Evolutionary conservation across 23 red algal genomes (phyloP).

Genomic region (Gracilaria vermiculophylla): DNA sequence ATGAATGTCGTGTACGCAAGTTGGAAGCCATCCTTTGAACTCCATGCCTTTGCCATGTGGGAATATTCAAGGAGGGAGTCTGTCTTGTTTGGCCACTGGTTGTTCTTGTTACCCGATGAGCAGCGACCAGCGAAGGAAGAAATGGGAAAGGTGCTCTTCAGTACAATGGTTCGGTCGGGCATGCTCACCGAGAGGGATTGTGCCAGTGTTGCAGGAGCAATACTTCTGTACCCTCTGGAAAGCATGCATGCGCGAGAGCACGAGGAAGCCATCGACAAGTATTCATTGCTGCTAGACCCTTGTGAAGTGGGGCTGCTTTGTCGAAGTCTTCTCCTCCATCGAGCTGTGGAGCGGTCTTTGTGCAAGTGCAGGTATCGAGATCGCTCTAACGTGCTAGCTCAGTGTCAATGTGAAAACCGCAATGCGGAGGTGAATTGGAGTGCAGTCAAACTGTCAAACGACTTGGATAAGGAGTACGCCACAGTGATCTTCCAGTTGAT

Average conservation of each 20-base stretch:
- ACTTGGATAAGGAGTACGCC: constrained; percentile 51
- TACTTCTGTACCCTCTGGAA: constrained; percentile 16
- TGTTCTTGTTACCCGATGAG: constrained; percentile 7
- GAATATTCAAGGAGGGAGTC: background rate
- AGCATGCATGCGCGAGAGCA: constrained; percentile 20
- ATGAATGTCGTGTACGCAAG: background rate
- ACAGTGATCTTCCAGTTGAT: background rate
- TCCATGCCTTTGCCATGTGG: constrained; percentile 16
- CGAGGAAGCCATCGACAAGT: background rate
- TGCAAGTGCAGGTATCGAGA: constrained; percentile 20
- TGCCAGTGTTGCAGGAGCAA: background rate
- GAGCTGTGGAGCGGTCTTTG: constrained; percentile 3
- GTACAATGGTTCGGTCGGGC: background rate
- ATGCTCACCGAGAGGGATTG: background rate
- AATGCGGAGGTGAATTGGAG: background rate
- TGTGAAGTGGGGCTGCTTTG: constrained; percentile 29
- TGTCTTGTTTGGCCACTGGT: constrained; percentile 28
- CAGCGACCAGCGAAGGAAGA: background rate
- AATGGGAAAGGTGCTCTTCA: constrained; percentile 27
- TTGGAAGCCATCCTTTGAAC: constrained; percentile 34
- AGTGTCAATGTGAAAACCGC: background rate
- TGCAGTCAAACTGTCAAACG: constrained; percentile 1
- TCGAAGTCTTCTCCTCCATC: constrained; percentile 28
- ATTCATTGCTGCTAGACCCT: background rate
- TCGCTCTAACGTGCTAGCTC: background rate